Evolutionary conservation across 371 early-diverging fungal species (phyloP).

Genomic region (Mucor piriformis): DNA sequence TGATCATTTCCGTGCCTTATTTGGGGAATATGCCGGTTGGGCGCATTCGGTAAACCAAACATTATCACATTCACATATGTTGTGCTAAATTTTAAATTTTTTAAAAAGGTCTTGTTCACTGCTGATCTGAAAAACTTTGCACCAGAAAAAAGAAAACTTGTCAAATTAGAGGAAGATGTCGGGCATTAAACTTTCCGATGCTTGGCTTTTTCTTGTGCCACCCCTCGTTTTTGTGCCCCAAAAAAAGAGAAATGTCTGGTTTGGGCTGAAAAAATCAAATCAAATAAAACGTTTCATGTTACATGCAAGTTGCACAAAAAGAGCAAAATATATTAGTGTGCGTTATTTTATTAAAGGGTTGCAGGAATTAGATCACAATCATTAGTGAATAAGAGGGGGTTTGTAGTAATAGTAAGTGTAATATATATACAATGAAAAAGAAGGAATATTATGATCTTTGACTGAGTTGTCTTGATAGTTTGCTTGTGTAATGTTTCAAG

Average conservation of each 20-base stretch:
- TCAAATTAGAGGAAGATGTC: neutral
- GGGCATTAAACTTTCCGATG: too few relatives aligned
- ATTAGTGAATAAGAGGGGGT: too few relatives aligned
- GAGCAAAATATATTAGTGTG: neutral
- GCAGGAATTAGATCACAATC: too few relatives aligned
- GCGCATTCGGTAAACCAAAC: slow-evolving; percentile 87
- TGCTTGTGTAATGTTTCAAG: slow-evolving; percentile 25
- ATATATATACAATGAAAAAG: too few relatives aligned
- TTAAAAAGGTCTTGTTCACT: slow-evolving; percentile 49
- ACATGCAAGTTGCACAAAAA: neutral
- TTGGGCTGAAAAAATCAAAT: neutral
- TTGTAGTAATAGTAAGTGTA: too few relatives aligned
- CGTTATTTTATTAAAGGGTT: too few relatives aligned
- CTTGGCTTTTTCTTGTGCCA: too few relatives aligned
- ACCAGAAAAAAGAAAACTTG: neutral
- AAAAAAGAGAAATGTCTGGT: neutral
- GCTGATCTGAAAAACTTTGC: slow-evolving; percentile 53
- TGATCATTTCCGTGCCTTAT: slow-evolving; percentile 73
- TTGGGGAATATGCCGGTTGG: slow-evolving; percentile 92
- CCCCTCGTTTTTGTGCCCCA: too few relatives aligned
- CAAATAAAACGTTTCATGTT: neutral
- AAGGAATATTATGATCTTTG: neutral
- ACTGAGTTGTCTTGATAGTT: slow-evolving; percentile 21
- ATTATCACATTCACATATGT: neutral
- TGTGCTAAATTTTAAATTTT: neutral